phyloP scores from a whole-genome alignment of 371 early-diverging fungal species.

The Thermomucor indicae-seudaticae region DNA sequence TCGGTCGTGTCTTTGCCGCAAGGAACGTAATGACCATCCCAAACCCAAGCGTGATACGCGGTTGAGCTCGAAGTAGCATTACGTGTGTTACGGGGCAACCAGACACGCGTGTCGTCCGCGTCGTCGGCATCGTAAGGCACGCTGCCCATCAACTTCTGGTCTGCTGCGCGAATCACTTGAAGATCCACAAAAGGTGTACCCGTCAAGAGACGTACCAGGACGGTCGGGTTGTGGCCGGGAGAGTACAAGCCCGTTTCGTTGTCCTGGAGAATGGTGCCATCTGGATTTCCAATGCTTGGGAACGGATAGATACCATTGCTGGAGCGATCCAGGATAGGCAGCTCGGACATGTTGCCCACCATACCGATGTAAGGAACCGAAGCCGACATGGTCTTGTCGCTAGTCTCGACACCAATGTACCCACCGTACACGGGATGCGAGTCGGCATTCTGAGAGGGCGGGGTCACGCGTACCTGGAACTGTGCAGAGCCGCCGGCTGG shows the following conservation, averaged over 20 bases:
- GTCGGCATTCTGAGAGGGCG: not conserved
- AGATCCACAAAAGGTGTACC: conserved; percentile 7
- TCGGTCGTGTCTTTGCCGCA: not conserved
- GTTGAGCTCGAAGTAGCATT: not conserved
- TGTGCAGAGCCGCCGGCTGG: not conserved
- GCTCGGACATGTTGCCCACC: conserved; percentile 37
- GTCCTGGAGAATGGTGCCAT: not conserved
- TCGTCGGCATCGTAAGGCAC: conserved; percentile 3
- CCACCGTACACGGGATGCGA: conserved; percentile 38
- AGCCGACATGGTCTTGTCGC: not conserved
- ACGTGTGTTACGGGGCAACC: conserved; percentile 8
- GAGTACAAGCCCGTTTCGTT: not conserved
- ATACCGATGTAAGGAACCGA: conserved; percentile 57
- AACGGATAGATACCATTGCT: conserved; percentile 4
- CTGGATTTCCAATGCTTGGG: conserved; percentile 6
- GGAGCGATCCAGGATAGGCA: conserved; percentile 35
- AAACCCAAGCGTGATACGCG: not conserved
- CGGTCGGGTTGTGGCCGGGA: not conserved
- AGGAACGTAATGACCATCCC: conserved; percentile 4
- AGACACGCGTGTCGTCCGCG: not conserved
- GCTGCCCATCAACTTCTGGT: conserved; percentile 2
- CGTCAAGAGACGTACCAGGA: conserved; percentile 6
- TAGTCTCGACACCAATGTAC: conserved; percentile 18
- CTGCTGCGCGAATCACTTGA: not conserved
- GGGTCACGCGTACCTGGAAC: not conserved